phyloP scores from a whole-genome alignment of 2,329 filamentous ascomycete genomes.

The Zymoseptoria brevis region DNA sequence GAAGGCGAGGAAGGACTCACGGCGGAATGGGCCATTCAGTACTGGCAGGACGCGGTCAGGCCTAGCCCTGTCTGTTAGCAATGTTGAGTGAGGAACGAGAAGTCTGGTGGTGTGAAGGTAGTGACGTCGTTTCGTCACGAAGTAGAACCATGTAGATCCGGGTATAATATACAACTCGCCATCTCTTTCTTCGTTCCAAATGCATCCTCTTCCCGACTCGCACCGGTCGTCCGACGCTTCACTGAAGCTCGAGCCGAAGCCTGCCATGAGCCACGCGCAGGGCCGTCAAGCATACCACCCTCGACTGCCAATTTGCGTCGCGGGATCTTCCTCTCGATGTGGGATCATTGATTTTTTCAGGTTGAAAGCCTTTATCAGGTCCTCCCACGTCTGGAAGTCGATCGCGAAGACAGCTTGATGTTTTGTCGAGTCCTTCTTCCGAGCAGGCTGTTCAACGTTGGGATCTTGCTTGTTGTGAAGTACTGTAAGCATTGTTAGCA shows the following conservation, averaged over 20 bases:
- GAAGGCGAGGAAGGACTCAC: neutral
- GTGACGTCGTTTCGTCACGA: neutral
- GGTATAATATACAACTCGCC: neutral
- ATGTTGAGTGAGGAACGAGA: neutral
- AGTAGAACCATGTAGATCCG: neutral
- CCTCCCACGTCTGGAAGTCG: slow-evolving; percentile 75
- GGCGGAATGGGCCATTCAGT: neutral
- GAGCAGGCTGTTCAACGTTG: slow-evolving; percentile 43
- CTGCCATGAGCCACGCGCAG: neutral
- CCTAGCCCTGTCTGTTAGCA: neutral
- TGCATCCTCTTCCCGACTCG: neutral
- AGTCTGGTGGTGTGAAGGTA: neutral
- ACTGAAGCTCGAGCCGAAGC: neutral
- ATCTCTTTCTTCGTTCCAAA: neutral
- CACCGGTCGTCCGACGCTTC: neutral
- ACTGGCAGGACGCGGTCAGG: neutral
- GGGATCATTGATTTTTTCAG: slow-evolving; percentile 76
- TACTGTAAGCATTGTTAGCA: neutral
- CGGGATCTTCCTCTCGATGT: slow-evolving; percentile 58
- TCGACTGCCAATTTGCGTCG: slow-evolving; percentile 45
- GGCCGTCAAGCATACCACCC: slow-evolving; percentile 56
- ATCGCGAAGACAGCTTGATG: slow-evolving; percentile 85
- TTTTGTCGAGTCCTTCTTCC: slow-evolving; percentile 40
- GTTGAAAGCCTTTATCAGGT: slow-evolving; percentile 66
- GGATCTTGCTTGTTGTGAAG: neutral